These are phyloP conservation scores for Arabidopsis thaliana DNA, from an alignment of 345 rosid species.

Conservation along the genomic window TAIR10.1 NC_003071.7:17629001-17629500, in stretches of 20 bases:
- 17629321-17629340: slow-evolving; percentile 6
- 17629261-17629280: neutral
- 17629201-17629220: slow-evolving; percentile 90
- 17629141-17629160: slow-evolving; percentile 54
- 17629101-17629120: slow-evolving; percentile 33
- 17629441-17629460: slow-evolving; percentile 72
- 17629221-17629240: slow-evolving; percentile 90
- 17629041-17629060: slow-evolving; percentile 78
- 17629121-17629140: slow-evolving; percentile 48
- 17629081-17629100: slow-evolving; percentile 49
- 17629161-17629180: slow-evolving; percentile 98
- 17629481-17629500: slow-evolving; percentile 77
- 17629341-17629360: slow-evolving; percentile 83
- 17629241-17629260: slow-evolving; percentile 91
- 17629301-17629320: slow-evolving; percentile 26
- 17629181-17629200: slow-evolving; percentile 71
- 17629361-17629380: slow-evolving; percentile 75
- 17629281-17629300: slow-evolving; percentile 11
- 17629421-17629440: slow-evolving; percentile 76
- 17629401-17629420: slow-evolving; percentile 70
- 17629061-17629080: slow-evolving; percentile 49
- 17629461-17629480: slow-evolving; percentile 84
- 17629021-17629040: slow-evolving; percentile 80
- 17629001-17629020: slow-evolving; percentile 90
- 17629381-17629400: slow-evolving; percentile 50